These are phyloP conservation scores for Ensete glaucum DNA, from an alignment of 176 grass and related monocot genomes.

Conservation along the genomic window DNA sequence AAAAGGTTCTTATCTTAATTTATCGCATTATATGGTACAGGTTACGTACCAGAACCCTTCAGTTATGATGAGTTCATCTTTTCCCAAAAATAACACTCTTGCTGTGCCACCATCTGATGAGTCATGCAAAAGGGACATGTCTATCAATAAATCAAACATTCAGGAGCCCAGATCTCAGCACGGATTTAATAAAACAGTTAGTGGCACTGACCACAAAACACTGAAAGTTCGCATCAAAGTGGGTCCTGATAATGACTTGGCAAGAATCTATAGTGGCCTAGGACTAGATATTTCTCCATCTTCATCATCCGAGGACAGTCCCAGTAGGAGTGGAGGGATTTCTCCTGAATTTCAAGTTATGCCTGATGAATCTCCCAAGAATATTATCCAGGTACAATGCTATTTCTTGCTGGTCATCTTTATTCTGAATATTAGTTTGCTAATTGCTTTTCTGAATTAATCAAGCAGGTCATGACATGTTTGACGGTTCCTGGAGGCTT, in stretches of 20 bases:
- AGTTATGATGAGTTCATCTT: constrained; percentile 31
- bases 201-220: constrained; percentile 50
- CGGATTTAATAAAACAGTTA: constrained; percentile 37
- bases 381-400: constrained; percentile 77
- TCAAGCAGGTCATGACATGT: constrained; percentile 77
- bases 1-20: background rate
- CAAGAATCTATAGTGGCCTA: constrained; percentile 79
- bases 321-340: constrained; percentile 38
- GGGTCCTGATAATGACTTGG: constrained; percentile 48
- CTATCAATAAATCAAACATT: constrained; percentile 20
- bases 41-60: constrained; percentile 35
- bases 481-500: constrained; percentile 54
- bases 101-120: constrained; percentile 33
- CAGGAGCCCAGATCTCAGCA: constrained; percentile 24
- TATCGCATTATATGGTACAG: constrained; percentile 39
- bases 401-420: constrained; percentile 9
- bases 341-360: constrained; percentile 50
- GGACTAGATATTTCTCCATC: constrained; percentile 88
- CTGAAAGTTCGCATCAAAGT: constrained; percentile 98
- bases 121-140: constrained; percentile 38
- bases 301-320: constrained; percentile 79
- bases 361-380: constrained; percentile 60
- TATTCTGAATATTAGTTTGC: background rate
- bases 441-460: constrained; percentile 20
- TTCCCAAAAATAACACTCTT: constrained; percentile 39